Conservation (phyloP, 2,329 filamentous ascomycete species). For the Cladophialophora exuberans region DNA sequence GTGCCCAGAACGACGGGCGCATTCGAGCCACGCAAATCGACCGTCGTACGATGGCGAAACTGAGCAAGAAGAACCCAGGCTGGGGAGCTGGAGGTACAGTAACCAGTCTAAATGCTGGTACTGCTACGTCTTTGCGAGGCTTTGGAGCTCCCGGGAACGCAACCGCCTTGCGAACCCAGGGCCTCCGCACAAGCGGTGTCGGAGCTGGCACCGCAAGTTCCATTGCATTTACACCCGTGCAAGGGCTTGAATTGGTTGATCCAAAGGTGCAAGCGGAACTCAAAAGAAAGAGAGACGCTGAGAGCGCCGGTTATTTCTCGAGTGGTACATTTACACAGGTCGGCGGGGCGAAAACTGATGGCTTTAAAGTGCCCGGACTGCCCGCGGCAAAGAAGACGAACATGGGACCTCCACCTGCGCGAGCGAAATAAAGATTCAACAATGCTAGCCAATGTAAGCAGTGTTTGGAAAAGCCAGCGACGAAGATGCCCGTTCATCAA, state of each 20-base stretch:
- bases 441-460: not conserved
- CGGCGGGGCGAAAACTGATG: conserved; percentile 45
- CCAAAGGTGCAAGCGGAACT: conserved; percentile 88
- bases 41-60: conserved; percentile 86
- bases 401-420: conserved; percentile 49
- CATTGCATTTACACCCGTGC: conserved; percentile 90
- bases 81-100: conserved; percentile 69
- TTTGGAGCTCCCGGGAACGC: conserved; percentile 64
- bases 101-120: conserved; percentile 59
- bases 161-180: conserved; percentile 74
- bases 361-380: conserved; percentile 81
- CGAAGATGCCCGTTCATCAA: too few relatives aligned
- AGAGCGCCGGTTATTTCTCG: conserved; percentile 96
- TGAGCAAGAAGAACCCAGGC: conserved; percentile 92
- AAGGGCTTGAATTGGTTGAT: conserved; percentile 92
- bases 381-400: conserved; percentile 75
- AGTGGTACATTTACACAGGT: conserved; percentile 96
- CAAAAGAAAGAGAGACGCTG: conserved; percentile 86
- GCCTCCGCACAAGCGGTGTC: conserved; percentile 79
- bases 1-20: conserved; percentile 81
- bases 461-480: too few relatives aligned
- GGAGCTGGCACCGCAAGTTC: conserved; percentile 82
- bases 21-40: conserved; percentile 89
- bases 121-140: conserved; percentile 79
- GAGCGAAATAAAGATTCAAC: conserved; percentile 22